Evolutionary conservation across 345 rosid species (phyloP).

Genomic region (Hypericum androsaemum): DNA sequence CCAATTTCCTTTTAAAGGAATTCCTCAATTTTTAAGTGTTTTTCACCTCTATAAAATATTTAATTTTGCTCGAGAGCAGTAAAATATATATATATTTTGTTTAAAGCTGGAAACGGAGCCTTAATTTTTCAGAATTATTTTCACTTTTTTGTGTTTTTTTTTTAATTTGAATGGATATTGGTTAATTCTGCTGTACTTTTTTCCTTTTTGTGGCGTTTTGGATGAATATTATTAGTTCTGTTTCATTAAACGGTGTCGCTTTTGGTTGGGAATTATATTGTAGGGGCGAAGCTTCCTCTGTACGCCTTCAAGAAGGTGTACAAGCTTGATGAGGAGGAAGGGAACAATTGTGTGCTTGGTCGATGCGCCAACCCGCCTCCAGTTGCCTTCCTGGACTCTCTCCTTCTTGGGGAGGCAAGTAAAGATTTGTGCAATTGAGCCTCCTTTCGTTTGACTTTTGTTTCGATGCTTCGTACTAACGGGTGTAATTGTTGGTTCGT

Average conservation of each 20-base stretch:
- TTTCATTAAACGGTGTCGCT: too few species aligned
- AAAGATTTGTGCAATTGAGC: background rate
- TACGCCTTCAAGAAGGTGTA: slow-evolving; percentile 53
- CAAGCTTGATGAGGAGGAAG: slow-evolving; percentile 15
- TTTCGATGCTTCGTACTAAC: background rate
- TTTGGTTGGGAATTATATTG: too few species aligned
- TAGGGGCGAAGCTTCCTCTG: slow-evolving; percentile 68
- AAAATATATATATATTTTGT: too few species aligned
- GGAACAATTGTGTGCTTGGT: slow-evolving; percentile 18
- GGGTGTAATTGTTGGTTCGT: slow-evolving; percentile 4
- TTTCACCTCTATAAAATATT: too few species aligned
- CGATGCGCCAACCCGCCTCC: slow-evolving; percentile 33
- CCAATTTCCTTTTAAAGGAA: background rate
- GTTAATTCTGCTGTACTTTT: too few species aligned
- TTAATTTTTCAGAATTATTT: too few species aligned
- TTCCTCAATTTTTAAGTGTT: background rate
- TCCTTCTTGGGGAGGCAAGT: slow-evolving; percentile 63
- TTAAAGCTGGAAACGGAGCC: too few species aligned
- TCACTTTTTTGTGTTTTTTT: too few species aligned
- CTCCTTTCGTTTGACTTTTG: background rate
- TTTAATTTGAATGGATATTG: too few species aligned
- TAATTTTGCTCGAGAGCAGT: too few species aligned
- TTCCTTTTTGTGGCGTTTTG: too few species aligned
- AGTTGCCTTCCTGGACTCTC: slow-evolving; percentile 59
- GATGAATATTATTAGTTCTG: too few species aligned